Conservation (phyloP, 1,284 basidiomycete genomes). For the Apiotrichum akiyoshidainum region DNA sequence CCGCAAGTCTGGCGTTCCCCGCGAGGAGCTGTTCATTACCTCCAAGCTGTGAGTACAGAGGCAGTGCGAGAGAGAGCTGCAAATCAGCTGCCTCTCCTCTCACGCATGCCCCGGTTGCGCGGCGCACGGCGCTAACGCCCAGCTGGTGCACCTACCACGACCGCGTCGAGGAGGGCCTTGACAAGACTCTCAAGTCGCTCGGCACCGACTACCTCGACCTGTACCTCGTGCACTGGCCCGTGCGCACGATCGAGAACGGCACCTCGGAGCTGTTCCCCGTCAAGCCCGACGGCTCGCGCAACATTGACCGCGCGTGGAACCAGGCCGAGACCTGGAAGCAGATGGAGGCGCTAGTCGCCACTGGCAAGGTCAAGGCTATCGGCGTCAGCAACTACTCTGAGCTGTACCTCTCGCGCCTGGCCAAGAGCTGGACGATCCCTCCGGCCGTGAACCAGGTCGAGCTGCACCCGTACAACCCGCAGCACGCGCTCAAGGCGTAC, state of each 20-base stretch:
- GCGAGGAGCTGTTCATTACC: constrained; percentile 74
- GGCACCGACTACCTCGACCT: constrained; percentile 76
- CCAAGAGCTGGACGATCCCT: constrained; percentile 57
- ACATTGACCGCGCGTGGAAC: constrained; percentile 51
- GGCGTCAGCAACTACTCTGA: constrained; percentile 48
- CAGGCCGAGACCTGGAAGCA: constrained; percentile 60
- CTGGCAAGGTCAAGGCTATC: constrained; percentile 56
- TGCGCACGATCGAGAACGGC: constrained; percentile 37
- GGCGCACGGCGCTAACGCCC: too few species aligned
- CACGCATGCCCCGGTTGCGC: too few species aligned
- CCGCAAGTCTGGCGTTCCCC: constrained; percentile 68
- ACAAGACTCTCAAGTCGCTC: constrained; percentile 69
- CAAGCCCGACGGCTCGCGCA: constrained; percentile 44
- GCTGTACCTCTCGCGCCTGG: constrained; percentile 53
- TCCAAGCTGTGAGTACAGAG: constrained; percentile 50
- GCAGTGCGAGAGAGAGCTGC: too few species aligned
- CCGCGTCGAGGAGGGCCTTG: constrained; percentile 60
- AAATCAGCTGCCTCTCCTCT: too few species aligned
- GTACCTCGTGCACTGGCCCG: constrained; percentile 60
- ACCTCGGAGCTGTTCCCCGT: constrained; percentile 38
- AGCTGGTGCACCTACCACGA: constrained; percentile 65
- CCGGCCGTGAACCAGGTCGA: constrained; percentile 70
- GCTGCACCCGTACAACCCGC: constrained; percentile 67
- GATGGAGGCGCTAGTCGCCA: constrained; percentile 59
- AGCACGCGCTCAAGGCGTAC: constrained; percentile 67